Percentiles rank a stretch among this genome's conserved stretches.
Conservation (phyloP, 129 eudicot species). For the Tagetes erecta region DNA sequence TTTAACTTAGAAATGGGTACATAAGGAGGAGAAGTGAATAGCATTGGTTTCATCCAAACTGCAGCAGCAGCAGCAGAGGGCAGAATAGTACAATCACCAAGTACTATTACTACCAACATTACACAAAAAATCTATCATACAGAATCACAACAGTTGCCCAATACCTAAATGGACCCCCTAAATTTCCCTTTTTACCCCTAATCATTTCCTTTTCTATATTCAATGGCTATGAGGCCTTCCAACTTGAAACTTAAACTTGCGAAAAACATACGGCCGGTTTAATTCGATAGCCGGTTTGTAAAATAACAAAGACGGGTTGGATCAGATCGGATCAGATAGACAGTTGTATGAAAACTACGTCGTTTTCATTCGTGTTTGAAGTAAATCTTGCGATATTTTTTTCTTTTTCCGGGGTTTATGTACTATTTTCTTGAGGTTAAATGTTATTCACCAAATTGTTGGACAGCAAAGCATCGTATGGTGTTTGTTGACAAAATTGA, state of each 20-base stretch:
- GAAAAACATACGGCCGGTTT: background rate
- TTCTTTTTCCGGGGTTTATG: conserved; percentile 22
- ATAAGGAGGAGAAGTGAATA: conserved; percentile 20
- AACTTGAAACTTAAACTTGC: background rate
- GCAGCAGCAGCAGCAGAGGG: conserved; percentile 33
- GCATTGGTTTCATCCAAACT: conserved; percentile 38
- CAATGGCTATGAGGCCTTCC: background rate
- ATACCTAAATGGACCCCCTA: conserved; percentile 37
- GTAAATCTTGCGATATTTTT: background rate
- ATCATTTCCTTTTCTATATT: conserved; percentile 26
- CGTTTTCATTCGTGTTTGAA: background rate
- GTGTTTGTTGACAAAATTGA: conserved; percentile 38
- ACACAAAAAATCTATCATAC: conserved; percentile 48
- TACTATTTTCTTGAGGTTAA: conserved; percentile 20
- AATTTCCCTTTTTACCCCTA: conserved; percentile 34
- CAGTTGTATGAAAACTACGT: background rate
- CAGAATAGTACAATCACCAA: conserved; percentile 44
- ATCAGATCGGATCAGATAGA: background rate
- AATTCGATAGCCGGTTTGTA: background rate
- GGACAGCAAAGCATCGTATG: conserved; percentile 30
- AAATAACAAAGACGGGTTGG: background rate
- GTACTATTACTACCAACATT: conserved; percentile 23
- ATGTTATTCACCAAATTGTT: conserved; percentile 31
- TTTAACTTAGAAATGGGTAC: conserved; percentile 23
- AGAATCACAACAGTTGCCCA: conserved; percentile 73